Percentiles rank a stretch among this genome's conserved stretches.
Evolutionary conservation across 148 eudicot genomes (phyloP).

Genomic region (Chenopodium formosanum): DNA sequence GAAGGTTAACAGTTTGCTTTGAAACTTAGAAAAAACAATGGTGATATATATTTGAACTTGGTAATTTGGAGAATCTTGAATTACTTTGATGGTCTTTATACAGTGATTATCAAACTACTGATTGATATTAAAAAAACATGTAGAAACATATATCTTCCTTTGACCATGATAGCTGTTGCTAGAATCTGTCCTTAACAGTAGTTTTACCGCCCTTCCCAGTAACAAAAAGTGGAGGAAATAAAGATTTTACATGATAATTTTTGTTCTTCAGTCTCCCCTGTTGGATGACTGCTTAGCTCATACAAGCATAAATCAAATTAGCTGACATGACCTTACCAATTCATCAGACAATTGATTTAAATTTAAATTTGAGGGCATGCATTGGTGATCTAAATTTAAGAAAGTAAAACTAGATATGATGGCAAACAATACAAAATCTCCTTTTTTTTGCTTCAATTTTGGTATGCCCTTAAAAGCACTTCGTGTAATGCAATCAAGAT

Average conservation of each 20-base stretch:
- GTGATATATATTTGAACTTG: no score
- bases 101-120: no score
- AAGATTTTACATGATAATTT: not conserved
- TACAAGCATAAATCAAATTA: not conserved
- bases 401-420: not conserved
- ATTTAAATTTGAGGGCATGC: not conserved
- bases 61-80: no score
- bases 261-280: not conserved
- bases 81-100: no score
- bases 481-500: not conserved
- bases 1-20: no score
- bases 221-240: not conserved
- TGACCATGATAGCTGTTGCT: not conserved
- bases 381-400: not conserved
- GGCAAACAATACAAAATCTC: not conserved
- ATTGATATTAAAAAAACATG: no score
- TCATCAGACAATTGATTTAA: not conserved
- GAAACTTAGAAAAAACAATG: no score
- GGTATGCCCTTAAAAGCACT: not conserved
- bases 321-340: not conserved
- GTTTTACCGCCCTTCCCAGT: not conserved
- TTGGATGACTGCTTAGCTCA: not conserved
- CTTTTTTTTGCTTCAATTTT: not conserved
- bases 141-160: no score
- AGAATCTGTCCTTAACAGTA: not conserved